Evolutionary conservation across 768 basidiomycete genomes (phyloP), one percentile per base, ranked within the genome.

Genomic region (Mycena latifolia): DNA sequence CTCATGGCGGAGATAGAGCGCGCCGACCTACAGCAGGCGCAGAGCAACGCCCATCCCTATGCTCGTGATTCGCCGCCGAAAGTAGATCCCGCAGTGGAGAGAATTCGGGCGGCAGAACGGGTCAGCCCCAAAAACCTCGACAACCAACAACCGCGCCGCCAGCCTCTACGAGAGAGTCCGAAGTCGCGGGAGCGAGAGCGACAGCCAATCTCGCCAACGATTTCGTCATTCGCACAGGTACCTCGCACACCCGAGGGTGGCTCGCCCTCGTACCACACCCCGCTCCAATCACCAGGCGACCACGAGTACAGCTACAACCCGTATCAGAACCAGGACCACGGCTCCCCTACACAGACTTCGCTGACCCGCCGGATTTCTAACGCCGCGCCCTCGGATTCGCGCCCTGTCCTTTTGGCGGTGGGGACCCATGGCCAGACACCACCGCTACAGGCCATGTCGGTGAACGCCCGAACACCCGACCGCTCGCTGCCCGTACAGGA

Each of bases 401-500:
- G 67, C 2, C 15, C 67, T n/a, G 52, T 53, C n/a, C 39, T 69
- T 15, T 47, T 70, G 24, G 56, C 56, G 14, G 61, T 58, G 18
- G 59, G 59, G 3, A 65, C 63, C 10, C 68, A 69, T 15, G 68
- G 79, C 46, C 86, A 88, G 69, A 87, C 89, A 0, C 85, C 89
- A 0, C 88, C 89, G 20, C 67, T 84, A 57, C 89, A 88, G 71
- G 75, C 82, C 12, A 81, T 85, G 43, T 41, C 70, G 75, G 56
- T 56, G 74, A 73, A 80, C 64, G 80, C 84, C 7, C 87, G 89
- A 24, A 87, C 88, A 24, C 88, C 92, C 2, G 91, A 92, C 75
- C 83, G 90, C 35, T 91, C 91, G 18, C 81, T 93, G 27, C 92
- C 92, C 22, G 85, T 92, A 3, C 92, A 93, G 75, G 92, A 93